Evolutionary conservation across 2,329 filamentous ascomycete species (phyloP), one percentile per base, ranked within the genome.

Genomic region (Microsporum audouinii): DNA sequence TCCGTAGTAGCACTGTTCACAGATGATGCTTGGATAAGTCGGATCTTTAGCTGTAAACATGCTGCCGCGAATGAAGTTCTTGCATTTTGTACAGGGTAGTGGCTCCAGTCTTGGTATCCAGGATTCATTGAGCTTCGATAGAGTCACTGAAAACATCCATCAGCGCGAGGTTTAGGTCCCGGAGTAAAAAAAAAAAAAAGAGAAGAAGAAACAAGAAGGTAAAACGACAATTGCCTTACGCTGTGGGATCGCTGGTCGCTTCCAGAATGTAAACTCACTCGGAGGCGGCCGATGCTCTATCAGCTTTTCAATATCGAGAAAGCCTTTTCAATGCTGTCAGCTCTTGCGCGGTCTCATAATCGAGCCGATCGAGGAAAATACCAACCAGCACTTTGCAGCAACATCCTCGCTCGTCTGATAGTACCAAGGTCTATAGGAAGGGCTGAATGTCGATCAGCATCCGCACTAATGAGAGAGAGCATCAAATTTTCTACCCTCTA

Each of bases 291-390:
- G 67, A 61, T 75, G 65, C 63, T 76, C 72, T 17, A 75, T 69
- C 1, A 73, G 49, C n/a, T 75, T 73, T 60, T 76, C 74, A 31
- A 76, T 71, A 49, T 76, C 74, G 1, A 76, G 67, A 23, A 74
- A 72, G 2, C 70, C 34, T 36, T 36, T 36, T 36, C 34, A 36
- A 71, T 38, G 36, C 65, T n/a, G 45, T 17, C 10, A 36, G 34
- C 34, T 10, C 34, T 36, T 36, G 34, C 39, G 39, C 7, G 14
- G 39, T n/a, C 39, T n/a, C 14, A 10, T 4, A 41, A 41, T 36
- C 34, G 39, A 41, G 39, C 14, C 3, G 39, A 41, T n/a, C 34
- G 34, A 36, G 34, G 34, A 36, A 36, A 10, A 36, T 1, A 36
- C 34, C 34, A 36, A 36, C 34, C 34, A 36, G 34, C 34, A 36